phyloP scores from a whole-genome alignment of 1,284 basidiomycete species.

The Trichosporon sp. region DNA sequence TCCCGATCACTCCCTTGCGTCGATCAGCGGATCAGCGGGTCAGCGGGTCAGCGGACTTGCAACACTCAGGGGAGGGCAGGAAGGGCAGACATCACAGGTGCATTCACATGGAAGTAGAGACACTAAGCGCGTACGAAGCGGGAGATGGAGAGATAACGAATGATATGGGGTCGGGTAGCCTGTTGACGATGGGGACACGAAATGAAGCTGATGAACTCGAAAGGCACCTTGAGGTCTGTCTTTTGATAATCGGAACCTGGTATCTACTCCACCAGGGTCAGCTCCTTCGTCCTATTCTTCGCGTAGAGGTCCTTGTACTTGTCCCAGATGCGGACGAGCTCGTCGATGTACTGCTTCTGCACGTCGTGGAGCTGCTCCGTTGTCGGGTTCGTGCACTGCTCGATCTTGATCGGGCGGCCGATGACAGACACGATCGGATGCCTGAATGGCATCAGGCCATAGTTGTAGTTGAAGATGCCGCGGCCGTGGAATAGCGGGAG shows the following conservation, averaged over 20 bases:
- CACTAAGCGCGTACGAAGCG: background rate
- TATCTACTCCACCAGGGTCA: constrained; percentile 42
- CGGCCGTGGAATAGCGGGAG: constrained; percentile 91
- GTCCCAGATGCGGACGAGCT: constrained; percentile 88
- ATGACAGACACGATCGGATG: constrained; percentile 87
- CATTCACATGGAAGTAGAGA: background rate
- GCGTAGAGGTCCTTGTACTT: constrained; percentile 65
- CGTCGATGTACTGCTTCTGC: constrained; percentile 84
- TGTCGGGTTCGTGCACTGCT: constrained; percentile 69
- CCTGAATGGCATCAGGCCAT: constrained; percentile 70
- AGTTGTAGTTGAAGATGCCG: constrained; percentile 59
- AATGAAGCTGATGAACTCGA: background rate
- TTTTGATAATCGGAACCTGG: background rate
- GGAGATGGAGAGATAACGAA: background rate
- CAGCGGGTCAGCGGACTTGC: no score
- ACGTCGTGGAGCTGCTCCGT: constrained; percentile 72
- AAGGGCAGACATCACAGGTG: background rate
- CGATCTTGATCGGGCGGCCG: constrained; percentile 40
- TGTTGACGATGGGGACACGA: no score
- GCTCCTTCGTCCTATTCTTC: constrained; percentile 45
- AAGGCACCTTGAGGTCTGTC: background rate
- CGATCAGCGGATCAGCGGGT: no score
- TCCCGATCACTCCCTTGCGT: no score
- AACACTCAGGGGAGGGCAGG: no score
- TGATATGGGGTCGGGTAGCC: background rate